phyloP scores from a whole-genome alignment of 352 stramenopile genomes.

The Pythium utonaiense region DNA sequence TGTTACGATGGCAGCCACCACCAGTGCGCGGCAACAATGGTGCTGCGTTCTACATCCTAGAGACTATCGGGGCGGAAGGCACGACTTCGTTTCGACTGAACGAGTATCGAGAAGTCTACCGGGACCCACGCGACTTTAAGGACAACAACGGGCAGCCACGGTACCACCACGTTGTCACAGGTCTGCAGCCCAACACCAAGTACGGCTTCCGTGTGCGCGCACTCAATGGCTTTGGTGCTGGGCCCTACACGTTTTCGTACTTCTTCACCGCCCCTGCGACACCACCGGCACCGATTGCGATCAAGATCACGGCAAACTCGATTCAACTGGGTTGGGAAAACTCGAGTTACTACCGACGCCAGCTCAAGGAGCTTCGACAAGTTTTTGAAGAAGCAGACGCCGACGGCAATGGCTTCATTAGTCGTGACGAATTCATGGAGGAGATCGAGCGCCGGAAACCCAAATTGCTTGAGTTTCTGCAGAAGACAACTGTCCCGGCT shows the following conservation, averaged over 20 bases:
- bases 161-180: constrained; percentile 65
- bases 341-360: constrained; percentile 57
- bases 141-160: constrained; percentile 77
- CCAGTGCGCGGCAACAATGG: constrained; percentile 57
- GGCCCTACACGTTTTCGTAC: constrained; percentile 78
- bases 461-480: constrained; percentile 68
- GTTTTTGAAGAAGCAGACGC: constrained; percentile 82
- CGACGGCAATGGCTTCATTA: constrained; percentile 72
- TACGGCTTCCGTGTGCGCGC: constrained; percentile 88
- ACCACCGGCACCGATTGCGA: constrained; percentile 62
- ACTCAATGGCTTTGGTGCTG: constrained; percentile 89
- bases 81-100: constrained; percentile 61
- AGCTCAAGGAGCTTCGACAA: constrained; percentile 66
- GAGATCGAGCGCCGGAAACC: constrained; percentile 78
- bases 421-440: constrained; percentile 83
- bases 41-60: constrained; percentile 78
- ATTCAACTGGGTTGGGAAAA: constrained; percentile 78
- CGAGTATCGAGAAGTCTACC: constrained; percentile 78
- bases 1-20: constrained; percentile 67
- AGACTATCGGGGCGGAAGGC: constrained; percentile 74
- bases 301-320: constrained; percentile 60
- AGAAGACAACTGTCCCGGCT: constrained; percentile 41
- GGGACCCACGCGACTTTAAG: constrained; percentile 84
- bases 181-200: constrained; percentile 80
- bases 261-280: constrained; percentile 80